Base-by-base conservation (phyloP, 1,284 basidiomycete genomes). In the Ganoderma multipileum region DNA sequence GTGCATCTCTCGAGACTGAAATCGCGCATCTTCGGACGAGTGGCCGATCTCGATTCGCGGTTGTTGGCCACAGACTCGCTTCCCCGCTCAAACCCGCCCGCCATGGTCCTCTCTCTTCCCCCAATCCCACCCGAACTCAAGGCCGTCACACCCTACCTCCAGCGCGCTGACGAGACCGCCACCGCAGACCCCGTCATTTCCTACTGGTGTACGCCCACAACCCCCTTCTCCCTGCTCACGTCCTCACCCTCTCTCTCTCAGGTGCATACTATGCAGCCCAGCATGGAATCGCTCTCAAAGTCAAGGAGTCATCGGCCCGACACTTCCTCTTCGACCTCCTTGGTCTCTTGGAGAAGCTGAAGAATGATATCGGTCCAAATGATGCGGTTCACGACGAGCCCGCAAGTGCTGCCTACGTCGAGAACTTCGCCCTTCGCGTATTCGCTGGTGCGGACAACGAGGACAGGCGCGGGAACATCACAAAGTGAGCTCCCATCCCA, bases 221-320 rank as follows among this genome's bases (percentile, higher is more conserved):
- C 41, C 64, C 41, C 26, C n/a, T 16, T 38, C 23, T 60, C 65
- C 42, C 64, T 69, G 50, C 65, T 42, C 64, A 54, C 64, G 59
- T 67, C 60, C 64, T 65, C 50, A 60, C 23, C 38, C 4, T 41
- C 28, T 54, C 44, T 28, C 79, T 54, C 44, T 28, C 79, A 96
- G 95, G 91, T 82, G 90, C 90, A 63, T 98, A 96, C 83, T 92
- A 95, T 79, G 97, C 95, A 57, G 94, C 95, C 0, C 94, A 98
- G 80, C 82, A 93, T 52, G 96, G 95, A 62, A 92, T 99, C 75
- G 84, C 86, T 41, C 79, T 89, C 82, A 87, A 92, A 81, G 80
- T 85, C 73, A 84, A 89, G 78, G 83, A 90, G 72, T 11, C 84
- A 3, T 81, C 87, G 38, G 90, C 91, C 2, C 91, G 94, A 55